Conservation (phyloP, 2,329 filamentous ascomycete genomes). For the Rhynchosporium graminicola region DNA sequence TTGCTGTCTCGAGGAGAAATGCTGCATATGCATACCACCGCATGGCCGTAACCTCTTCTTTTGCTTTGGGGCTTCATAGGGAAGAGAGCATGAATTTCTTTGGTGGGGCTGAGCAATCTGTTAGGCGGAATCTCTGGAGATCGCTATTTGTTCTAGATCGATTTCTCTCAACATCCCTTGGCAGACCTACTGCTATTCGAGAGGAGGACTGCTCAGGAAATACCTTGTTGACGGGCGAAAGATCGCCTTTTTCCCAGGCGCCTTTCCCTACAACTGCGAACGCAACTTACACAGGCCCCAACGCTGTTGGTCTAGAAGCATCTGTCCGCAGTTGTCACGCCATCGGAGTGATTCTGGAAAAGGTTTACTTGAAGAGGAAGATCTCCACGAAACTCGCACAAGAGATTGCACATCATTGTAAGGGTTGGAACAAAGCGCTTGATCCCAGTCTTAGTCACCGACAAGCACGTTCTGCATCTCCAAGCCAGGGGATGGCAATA, state of each 20-base stretch:
- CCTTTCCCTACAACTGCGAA: slow-evolving; percentile 25
- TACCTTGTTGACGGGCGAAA: slow-evolving; percentile 40
- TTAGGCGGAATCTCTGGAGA: slow-evolving; percentile 62
- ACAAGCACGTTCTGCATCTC: slow-evolving; percentile 47
- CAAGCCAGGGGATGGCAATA: slow-evolving; percentile 58
- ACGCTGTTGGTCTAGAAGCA: slow-evolving; percentile 51
- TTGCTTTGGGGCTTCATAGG: slow-evolving; percentile 62
- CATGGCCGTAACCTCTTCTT: slow-evolving; percentile 64
- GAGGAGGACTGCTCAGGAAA: slow-evolving; percentile 62
- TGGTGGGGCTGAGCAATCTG: slow-evolving; percentile 46
- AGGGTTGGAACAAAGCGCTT: slow-evolving; percentile 52
- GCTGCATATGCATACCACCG: slow-evolving; percentile 63
- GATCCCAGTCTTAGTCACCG: slow-evolving; percentile 52
- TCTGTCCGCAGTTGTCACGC: slow-evolving; percentile 58
- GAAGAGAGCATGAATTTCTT: slow-evolving; percentile 60
- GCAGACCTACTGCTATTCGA: slow-evolving; percentile 61
- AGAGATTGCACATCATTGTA: slow-evolving; percentile 56
- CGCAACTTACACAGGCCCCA: slow-evolving; percentile 37
- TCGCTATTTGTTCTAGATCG: slow-evolving; percentile 66
- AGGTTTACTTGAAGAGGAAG: slow-evolving; percentile 60
- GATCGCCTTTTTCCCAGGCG: slow-evolving; percentile 29
- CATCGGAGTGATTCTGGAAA: slow-evolving; percentile 59
- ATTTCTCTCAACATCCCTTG: slow-evolving; percentile 62
- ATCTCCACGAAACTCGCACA: slow-evolving; percentile 59
- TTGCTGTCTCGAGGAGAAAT: slow-evolving; percentile 62